Base-by-base conservation (phyloP, 352 stramenopile species). In the Thalassiosira exigua region DNA sequence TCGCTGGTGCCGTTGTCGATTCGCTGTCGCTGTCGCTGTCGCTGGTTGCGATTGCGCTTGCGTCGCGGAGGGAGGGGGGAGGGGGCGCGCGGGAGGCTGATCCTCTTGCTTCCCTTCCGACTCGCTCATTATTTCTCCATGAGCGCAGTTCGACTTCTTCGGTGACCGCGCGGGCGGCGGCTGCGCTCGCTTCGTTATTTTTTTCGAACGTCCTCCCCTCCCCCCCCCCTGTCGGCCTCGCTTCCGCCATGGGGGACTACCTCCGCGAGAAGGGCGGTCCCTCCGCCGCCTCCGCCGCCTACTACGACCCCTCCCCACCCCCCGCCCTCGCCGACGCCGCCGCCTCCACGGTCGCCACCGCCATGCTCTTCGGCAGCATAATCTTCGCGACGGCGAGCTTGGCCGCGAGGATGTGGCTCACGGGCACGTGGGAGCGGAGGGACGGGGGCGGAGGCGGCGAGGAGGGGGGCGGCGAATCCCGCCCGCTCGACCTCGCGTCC, bases 311-410 rank as follows among this genome's bases (percentile, higher is more conserved):
- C n/a, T n/a, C n/a, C n/a, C n/a, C n/a, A n/a, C n/a, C n/a, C n/a
- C n/a, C n/a, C n/a, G 17, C 19, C 12, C 44, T 62, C 12, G 57
- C 65, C 9, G 29, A 68, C 26, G 27, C 69, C 14, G 44, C 60
- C 14, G 26, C 69, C 42, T 77, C 76, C 2, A 78, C 76, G 9
- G 39, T 86, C 7, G 72, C 73, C 1, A 75, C 76, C 33, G 56
- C 83, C 17, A 53, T 86, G 27, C 53, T 82, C 14, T 86, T 86
- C 59, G 79, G 79, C 12, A 75, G 66, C 42, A 56, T 82, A 0
- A 86, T 58, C 17, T 86, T 86, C 57, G 68, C 66, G 32, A 78
- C 73, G 22, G 30, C 68, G 33, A 52, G 58, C 3, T 76, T 86
- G 73, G 62, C 65, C 21, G 26, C 73, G 4, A 58, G 57, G 36